Evolutionary conservation across 345 rosid species (phyloP).

Genomic region (Brassica carinata): DNA sequence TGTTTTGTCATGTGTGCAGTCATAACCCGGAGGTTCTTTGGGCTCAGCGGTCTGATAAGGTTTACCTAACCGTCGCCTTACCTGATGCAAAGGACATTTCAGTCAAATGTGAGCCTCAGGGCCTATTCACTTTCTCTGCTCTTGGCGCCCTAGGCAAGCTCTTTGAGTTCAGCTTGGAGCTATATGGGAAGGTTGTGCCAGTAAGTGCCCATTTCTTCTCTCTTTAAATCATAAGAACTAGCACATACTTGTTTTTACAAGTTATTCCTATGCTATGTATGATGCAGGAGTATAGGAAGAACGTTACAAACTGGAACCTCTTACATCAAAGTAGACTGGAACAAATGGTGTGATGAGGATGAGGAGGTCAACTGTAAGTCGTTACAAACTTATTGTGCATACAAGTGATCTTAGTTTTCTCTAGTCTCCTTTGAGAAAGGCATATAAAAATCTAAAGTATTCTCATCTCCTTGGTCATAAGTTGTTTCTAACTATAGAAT

Average conservation of each 20-base stretch:
- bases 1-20: constrained; percentile 41
- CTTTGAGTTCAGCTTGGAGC: constrained; percentile 68
- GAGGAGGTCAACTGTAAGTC: constrained; percentile 72
- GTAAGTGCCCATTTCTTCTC: constrained; percentile 28
- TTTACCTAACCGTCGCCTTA: constrained; percentile 73
- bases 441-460: neutral
- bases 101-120: constrained; percentile 73
- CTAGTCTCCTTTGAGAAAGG: constrained; percentile 4
- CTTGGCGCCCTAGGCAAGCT: constrained; percentile 66
- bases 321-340: constrained; percentile 95
- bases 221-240: neutral
- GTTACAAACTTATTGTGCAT: neutral
- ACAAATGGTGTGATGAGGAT: constrained; percentile 97
- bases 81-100: constrained; percentile 85
- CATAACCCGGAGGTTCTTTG: constrained; percentile 94
- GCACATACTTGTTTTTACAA: neutral
- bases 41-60: constrained; percentile 93
- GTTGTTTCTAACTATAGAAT: neutral
- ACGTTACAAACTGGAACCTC: constrained; percentile 25
- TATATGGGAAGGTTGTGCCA: constrained; percentile 60
- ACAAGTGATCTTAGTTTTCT: neutral
- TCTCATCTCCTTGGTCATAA: neutral
- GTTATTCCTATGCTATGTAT: constrained; percentile 1
- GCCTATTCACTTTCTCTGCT: constrained; percentile 81
- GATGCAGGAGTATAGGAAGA: constrained; percentile 75